These are phyloP conservation scores for Cystobasidium slooffiae DNA, from an alignment of 1,284 basidiomycete genomes.

Conservation along the genomic window DNA sequence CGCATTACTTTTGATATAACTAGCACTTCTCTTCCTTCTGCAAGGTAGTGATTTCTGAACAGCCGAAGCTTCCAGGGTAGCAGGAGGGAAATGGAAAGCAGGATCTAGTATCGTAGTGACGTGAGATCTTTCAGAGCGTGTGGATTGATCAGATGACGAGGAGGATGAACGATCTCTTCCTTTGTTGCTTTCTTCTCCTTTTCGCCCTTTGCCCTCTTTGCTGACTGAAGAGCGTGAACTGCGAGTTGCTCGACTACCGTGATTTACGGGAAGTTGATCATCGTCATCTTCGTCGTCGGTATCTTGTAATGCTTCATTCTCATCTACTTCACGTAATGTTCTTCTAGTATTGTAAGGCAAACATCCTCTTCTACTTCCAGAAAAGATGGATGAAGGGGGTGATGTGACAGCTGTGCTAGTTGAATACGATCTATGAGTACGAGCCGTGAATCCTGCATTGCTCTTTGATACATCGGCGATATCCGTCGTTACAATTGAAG, in stretches of 20 bases:
- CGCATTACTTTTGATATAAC: neutral
- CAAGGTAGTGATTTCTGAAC: neutral
- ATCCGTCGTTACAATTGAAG: neutral
- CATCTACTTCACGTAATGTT: neutral
- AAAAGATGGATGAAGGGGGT: neutral
- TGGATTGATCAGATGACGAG: neutral
- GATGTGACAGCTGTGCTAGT: neutral
- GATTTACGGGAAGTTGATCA: neutral
- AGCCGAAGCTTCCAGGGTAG: constrained; percentile 1
- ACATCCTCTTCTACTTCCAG: neutral
- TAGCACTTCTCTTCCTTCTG: constrained; percentile 15
- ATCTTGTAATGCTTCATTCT: neutral
- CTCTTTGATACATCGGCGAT: neutral
- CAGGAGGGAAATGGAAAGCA: constrained; percentile 17
- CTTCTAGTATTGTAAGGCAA: neutral
- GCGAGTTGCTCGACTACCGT: neutral
- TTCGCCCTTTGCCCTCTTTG: neutral
- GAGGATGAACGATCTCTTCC: neutral
- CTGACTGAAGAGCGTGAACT: neutral
- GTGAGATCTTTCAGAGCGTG: constrained; percentile 1
- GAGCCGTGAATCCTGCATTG: too few species aligned
- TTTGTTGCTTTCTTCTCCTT: neutral
- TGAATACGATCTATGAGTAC: neutral
- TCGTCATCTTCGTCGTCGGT: neutral
- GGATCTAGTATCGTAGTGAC: constrained; percentile 28